Percentiles rank a stretch among this genome's conserved stretches.
phyloP scores from a whole-genome alignment of 1,284 basidiomycete species.

The Cutaneotrichosporon sp. region DNA sequence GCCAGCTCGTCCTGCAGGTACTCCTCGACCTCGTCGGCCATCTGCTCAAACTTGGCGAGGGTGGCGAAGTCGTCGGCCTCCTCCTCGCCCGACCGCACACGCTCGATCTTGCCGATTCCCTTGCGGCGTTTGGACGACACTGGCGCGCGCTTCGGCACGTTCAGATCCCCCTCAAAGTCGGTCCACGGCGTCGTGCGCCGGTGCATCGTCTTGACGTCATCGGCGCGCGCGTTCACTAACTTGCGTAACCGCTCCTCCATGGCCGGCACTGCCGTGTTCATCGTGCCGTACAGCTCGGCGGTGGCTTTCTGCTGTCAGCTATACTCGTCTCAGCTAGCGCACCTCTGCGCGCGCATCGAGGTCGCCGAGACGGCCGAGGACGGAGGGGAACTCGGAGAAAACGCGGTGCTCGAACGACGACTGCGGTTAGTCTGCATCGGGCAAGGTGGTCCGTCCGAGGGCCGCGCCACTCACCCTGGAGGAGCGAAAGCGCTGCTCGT shows the following conservation, averaged over 20 bases:
- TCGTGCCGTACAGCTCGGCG: conserved; percentile 24
- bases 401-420: conserved; percentile 46
- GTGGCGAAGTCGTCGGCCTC: conserved; percentile 23
- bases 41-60: conserved; percentile 37
- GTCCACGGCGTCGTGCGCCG: conserved; percentile 44
- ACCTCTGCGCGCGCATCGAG: conserved; percentile 46
- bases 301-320: conserved; percentile 27
- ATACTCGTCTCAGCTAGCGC: conserved; percentile 7
- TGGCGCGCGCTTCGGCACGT: not conserved
- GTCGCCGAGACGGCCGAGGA: conserved; percentile 31
- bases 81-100: conserved; percentile 13
- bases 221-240: conserved; percentile 26
- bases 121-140: not conserved
- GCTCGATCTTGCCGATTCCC: conserved; percentile 17
- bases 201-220: conserved; percentile 40
- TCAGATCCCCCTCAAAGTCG: conserved; percentile 22
- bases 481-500: conserved; percentile 43
- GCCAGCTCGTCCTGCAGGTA: conserved; percentile 33
- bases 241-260: conserved; percentile 27
- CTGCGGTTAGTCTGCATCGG: conserved; percentile 18
- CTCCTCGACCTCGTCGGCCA: conserved; percentile 42
- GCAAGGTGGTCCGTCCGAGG: no score
- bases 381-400: conserved; percentile 35
- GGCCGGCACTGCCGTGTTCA: conserved; percentile 25
- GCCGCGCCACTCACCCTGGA: conserved; percentile 33